phyloP scores from a whole-genome alignment of 2,329 filamentous ascomycete species.

The Trichoderma atroviride region DNA sequence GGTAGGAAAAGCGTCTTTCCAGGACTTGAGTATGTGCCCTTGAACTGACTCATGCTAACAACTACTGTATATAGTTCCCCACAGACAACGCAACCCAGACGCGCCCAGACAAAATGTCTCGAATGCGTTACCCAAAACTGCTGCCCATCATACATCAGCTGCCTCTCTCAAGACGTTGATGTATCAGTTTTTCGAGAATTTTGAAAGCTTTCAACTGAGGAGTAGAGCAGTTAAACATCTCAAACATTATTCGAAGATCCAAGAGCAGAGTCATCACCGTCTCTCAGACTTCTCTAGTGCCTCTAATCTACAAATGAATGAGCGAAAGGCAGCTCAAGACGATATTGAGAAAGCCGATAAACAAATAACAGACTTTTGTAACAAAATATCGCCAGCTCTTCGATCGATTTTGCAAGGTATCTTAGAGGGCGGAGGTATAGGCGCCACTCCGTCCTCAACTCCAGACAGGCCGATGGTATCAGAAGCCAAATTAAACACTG shows the following conservation, averaged over 20 bases:
- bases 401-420: slow-evolving; percentile 2
- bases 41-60: not conserved
- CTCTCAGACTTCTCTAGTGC: slow-evolving; percentile 33
- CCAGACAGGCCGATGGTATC: not conserved
- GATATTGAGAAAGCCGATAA: slow-evolving; percentile 25
- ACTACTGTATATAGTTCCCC: not conserved
- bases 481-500: not conserved
- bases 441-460: not conserved
- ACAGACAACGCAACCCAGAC: not conserved
- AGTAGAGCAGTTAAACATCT: slow-evolving; percentile 29
- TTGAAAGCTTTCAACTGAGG: slow-evolving; percentile 30
- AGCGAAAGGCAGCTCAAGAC: slow-evolving; percentile 27
- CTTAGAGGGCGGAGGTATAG: not conserved
- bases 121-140: not conserved
- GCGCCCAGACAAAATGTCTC: not conserved
- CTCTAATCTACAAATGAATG: slow-evolving; percentile 28
- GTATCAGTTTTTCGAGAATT: slow-evolving; percentile 33
- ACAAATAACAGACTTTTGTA: slow-evolving; percentile 23
- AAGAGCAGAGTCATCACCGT: slow-evolving; percentile 28
- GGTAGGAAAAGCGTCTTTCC: not conserved
- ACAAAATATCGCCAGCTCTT: slow-evolving; percentile 18
- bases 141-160: not conserved
- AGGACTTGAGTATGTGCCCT: not conserved
- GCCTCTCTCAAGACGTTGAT: slow-evolving; percentile 27
- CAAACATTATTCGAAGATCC: slow-evolving; percentile 28